These are phyloP conservation scores for Penicillium sp. DNA, from an alignment of 2,329 filamentous ascomycete species.

Conservation along the genomic window DNA sequence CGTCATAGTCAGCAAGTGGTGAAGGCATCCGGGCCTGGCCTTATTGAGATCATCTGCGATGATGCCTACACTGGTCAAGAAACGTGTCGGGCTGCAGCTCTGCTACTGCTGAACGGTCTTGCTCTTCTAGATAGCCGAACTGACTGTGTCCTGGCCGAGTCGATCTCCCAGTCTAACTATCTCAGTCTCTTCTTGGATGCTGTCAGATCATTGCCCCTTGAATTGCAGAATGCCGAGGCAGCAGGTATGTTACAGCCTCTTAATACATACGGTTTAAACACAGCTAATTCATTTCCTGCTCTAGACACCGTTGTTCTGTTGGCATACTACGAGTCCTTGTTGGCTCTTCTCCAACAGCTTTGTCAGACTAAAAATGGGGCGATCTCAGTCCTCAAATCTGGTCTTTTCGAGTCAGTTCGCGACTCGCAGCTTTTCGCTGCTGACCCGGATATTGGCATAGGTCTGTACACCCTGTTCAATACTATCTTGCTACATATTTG, in stretches of 20 bases:
- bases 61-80: slow-evolving; percentile 84
- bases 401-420: slow-evolving; percentile 75
- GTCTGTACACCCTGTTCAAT: slow-evolving; percentile 34
- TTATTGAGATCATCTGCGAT: slow-evolving; percentile 84
- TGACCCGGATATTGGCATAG: slow-evolving; percentile 85
- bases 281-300: slow-evolving; percentile 5
- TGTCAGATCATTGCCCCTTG: slow-evolving; percentile 68
- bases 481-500: not conserved
- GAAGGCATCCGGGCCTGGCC: slow-evolving; percentile 71
- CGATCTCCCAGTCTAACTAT: slow-evolving; percentile 81
- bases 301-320: slow-evolving; percentile 53
- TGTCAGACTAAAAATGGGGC: slow-evolving; percentile 81
- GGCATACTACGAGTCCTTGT: slow-evolving; percentile 64
- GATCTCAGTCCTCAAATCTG: slow-evolving; percentile 78
- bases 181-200: slow-evolving; percentile 85
- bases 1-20: slow-evolving; percentile 61
- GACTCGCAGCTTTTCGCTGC: slow-evolving; percentile 79
- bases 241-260: slow-evolving; percentile 48
- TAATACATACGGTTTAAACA: not conserved
- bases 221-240: slow-evolving; percentile 58
- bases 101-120: slow-evolving; percentile 75
- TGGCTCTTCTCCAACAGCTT: slow-evolving; percentile 77
- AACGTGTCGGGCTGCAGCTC: slow-evolving; percentile 74
- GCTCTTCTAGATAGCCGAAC: slow-evolving; percentile 68
- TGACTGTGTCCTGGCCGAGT: slow-evolving; percentile 68